A percentile compares a stretch with the other conserved stretches of the same genome.
Conservation (phyloP, 805 yeast genomes). For the Candida stauntonica region DNA sequence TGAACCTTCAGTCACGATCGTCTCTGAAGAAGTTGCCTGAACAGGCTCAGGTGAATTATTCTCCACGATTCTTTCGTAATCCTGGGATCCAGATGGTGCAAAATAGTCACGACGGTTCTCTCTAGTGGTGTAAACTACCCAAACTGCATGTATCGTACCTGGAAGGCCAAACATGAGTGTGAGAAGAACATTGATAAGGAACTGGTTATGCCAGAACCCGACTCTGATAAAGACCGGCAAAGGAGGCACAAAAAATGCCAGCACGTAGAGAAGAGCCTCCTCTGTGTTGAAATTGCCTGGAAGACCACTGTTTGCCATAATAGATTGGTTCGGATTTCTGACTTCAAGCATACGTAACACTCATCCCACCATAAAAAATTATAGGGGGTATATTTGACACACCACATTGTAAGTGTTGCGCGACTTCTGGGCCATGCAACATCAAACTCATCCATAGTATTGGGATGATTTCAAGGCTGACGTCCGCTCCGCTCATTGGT, state of each 20-base stretch:
- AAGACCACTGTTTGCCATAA: constrained; percentile 2
- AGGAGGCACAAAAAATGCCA: constrained; percentile 69
- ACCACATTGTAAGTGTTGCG: too few relatives aligned
- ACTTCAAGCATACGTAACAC: too few relatives aligned
- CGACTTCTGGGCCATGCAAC: too few relatives aligned
- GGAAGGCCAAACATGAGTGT: constrained; percentile 75
- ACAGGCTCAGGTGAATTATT: constrained; percentile 1
- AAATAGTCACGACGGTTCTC: background rate
- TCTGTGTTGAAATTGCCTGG: constrained; percentile 20
- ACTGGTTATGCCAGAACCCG: constrained; percentile 53
- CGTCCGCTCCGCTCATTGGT: too few relatives aligned
- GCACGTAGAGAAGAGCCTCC: constrained; percentile 54
- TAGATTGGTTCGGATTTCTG: too few relatives aligned
- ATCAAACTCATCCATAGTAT: too few relatives aligned
- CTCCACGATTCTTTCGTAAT: constrained; percentile 23
- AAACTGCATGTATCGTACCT: constrained; percentile 64
- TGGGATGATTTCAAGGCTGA: too few relatives aligned
- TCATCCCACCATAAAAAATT: too few relatives aligned
- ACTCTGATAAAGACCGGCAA: constrained; percentile 64
- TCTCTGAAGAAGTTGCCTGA: background rate
- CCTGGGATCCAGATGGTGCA: constrained; percentile 2
- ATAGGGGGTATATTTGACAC: too few relatives aligned
- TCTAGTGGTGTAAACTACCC: constrained; percentile 36
- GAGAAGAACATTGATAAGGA: constrained; percentile 56
- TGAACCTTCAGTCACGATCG: background rate